Evolutionary conservation across 257 asterid genomes (phyloP), one percentile per base, ranked within the genome.

Genomic region (Anisodus acutangulus): DNA sequence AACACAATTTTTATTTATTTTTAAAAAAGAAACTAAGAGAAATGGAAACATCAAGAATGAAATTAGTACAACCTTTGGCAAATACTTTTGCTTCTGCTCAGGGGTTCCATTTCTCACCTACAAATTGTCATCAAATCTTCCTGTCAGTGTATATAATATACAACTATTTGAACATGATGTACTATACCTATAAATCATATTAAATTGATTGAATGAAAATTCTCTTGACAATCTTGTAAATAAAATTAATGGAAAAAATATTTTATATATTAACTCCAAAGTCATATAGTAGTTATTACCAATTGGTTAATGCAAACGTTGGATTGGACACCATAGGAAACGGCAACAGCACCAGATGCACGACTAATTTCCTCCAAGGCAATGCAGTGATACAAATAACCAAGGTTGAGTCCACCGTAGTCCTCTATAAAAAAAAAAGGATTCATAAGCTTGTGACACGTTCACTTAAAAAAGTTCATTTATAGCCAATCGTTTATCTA

Each of bases 351-450:
- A 15, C 97, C 99, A 15, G 98, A 97, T 84, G 99, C 99, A 76
- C 97, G 95, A 86, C 98, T 97, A 55, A 97, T 88, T 92, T 97
- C 99, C 88, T 97, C 99, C 93, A 97, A 86, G 82, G 99, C 98
- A 85, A 97, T 91, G 88, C 99, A 97, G 88, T 97, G 99, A 87
- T 97, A 95, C 85, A 97, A 85, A 87, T 97, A 97, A 71, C 99
- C 99, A 58, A 97, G 97, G 86, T 98, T 98, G 66, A 97, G 97
- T 74, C 99, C 99, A 84, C 99, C 99, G 86, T 93, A 95, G 89
- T 95, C 95, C 94, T 91, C 99, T 95, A 17, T 59, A 15, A 31
- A 31, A 31, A 31, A 31, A 31, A 31, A 26, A n/a, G 31, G 35
- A 31, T 31, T 31, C 35, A 31, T 31, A 31, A 31, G 35, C 35